Base-by-base conservation (phyloP, 164 flowering plant species). In the Sedum album region DNA sequence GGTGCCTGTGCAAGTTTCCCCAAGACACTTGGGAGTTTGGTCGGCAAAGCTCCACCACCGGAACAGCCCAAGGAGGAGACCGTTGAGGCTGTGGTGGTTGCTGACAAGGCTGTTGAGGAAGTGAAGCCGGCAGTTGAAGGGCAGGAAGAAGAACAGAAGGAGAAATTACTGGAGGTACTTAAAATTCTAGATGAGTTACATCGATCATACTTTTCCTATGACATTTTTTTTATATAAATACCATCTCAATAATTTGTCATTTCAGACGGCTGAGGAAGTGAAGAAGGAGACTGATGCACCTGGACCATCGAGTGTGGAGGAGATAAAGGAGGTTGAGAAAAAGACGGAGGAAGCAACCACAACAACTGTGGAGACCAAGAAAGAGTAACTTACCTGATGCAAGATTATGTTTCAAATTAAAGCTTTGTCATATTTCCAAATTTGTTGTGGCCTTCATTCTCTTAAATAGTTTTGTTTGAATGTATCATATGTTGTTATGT, bases 1-100 rank as follows among this genome's bases (percentile, higher is more conserved):
- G 60, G 60, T 53, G 60, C 60, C 60, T 53, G 60, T 53, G 60
- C 60, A 53, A 53, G 60, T 53, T 53, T 53, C 60, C 60, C 60
- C 28, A 53, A 53, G 60, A 53, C 13, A 28, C 60, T 53, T 23
- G 60, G 60, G 28, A 28, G 30, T 9, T 14, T 7, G 7, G 51
- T n/a, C 17, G 51, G 20, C n/a, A 46, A 46, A 46, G 51, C 51
- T 17, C 51, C 51, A 5, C 3, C 20, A 17, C 51, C 51, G 1
- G 51, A 46, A 3, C 38, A 35, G 38, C 38, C 38, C 38, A 35
- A 35, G 38, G 38, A 35, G 38, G 38, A 35, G 7, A 35, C 38
- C 38, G 7, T 7, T 35, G 38, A 44, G 48, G 48, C 48, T 44
- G 48, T 3, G 15, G 48, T 13, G 46, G 15, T 7, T 11, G 46